These are phyloP conservation scores for Sclerotinia glacialis DNA, from an alignment of 2,329 filamentous ascomycete genomes.

Conservation along the genomic window DNA sequence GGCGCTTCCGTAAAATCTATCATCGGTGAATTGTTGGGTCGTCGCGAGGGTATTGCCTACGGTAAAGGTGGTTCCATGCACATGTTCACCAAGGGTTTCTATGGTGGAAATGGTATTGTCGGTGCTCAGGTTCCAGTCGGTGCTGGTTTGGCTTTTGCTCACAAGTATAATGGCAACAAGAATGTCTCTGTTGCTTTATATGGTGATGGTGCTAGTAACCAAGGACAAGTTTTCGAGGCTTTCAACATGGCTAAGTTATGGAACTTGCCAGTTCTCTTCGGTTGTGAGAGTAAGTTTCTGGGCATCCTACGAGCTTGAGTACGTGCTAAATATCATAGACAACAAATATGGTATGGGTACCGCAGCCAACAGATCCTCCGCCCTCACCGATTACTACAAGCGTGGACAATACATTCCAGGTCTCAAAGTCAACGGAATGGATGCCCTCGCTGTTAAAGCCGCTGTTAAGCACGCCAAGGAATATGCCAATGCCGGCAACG, in stretches of 20 bases:
- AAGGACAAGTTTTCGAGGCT: conserved; percentile 98
- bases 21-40: conserved; percentile 92
- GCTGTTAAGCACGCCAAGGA: conserved; percentile 93
- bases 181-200: conserved; percentile 88
- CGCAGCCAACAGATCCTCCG: conserved; percentile 86
- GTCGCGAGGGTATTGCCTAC: conserved; percentile 94
- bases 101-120: conserved; percentile 98
- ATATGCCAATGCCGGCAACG: conserved; percentile 78
- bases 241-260: conserved; percentile 99
- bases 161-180: conserved; percentile 87
- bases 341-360: conserved; percentile 99
- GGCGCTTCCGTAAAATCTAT: conserved; percentile 87
- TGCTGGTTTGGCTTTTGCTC: conserved; percentile 92
- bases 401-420: conserved; percentile 99
- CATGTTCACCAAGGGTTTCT: conserved; percentile 98
- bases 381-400: conserved; percentile 99
- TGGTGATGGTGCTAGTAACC: conserved; percentile 97
- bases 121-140: conserved; percentile 97
- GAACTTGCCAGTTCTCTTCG: conserved; percentile 93
- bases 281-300: conserved; percentile 82
- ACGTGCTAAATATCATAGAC: conserved; percentile 54
- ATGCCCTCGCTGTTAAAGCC: conserved; percentile 95
- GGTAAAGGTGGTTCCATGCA: conserved; percentile 99
- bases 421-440: conserved; percentile 99
- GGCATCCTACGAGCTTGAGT: background rate